Conservation (phyloP, 1,284 basidiomycete genomes). For the Apiotrichum siamense region DNA sequence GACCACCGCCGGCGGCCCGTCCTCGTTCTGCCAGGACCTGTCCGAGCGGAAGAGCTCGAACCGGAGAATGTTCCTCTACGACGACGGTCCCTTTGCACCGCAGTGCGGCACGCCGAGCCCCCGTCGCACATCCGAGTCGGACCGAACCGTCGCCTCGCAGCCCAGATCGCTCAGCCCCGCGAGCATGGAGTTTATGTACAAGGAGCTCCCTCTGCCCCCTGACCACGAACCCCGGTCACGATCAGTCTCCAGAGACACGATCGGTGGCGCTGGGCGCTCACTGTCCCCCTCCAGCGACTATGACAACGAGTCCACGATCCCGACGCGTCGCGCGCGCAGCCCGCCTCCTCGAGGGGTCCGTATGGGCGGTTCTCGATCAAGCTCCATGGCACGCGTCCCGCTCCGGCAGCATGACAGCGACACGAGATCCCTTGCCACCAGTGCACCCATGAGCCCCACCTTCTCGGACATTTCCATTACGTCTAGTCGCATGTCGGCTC, state of each 20-base stretch:
- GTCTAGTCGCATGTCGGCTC: background rate
- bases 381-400: background rate
- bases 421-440: background rate
- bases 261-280: background rate
- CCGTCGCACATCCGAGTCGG: background rate
- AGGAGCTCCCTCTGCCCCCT: conserved; percentile 1
- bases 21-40: background rate
- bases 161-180: background rate
- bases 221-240: background rate
- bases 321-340: background rate
- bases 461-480: background rate
- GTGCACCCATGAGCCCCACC: background rate
- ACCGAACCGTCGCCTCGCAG: background rate
- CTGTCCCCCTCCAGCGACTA: background rate
- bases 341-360: background rate
- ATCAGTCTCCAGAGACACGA: background rate
- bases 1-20: background rate
- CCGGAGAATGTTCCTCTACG: background rate
- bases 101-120: background rate
- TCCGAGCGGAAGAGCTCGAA: background rate
- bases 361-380: background rate
- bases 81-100: conserved; percentile 2
- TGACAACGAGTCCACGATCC: background rate
- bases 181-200: conserved; percentile 2
- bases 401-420: background rate